A percentile compares a stretch with the other conserved stretches of the same genome.
Conservation (phyloP, 495 filamentous ascomycete genomes). For the Neurospora africana region DNA sequence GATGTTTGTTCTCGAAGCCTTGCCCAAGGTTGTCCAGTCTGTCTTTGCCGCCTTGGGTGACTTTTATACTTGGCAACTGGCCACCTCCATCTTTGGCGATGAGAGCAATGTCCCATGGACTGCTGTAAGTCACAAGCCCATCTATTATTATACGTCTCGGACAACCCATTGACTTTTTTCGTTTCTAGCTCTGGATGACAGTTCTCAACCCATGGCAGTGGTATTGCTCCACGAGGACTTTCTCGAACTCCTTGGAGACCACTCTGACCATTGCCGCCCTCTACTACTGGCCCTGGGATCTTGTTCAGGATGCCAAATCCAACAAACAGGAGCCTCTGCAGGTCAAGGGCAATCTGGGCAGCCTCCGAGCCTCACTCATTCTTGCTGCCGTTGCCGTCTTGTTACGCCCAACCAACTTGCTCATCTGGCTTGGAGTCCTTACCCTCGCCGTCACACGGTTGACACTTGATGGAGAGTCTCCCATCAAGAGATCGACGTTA, state of each 20-base stretch:
- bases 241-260: slow-evolving; percentile 90
- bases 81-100: slow-evolving; percentile 58
- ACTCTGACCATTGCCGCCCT: slow-evolving; percentile 73
- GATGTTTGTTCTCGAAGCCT: slow-evolving; percentile 54
- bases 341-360: slow-evolving; percentile 25
- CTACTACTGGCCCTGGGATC: slow-evolving; percentile 76
- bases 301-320: slow-evolving; percentile 28
- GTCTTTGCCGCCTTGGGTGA: slow-evolving; percentile 69
- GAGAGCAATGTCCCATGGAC: slow-evolving; percentile 55
- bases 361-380: slow-evolving; percentile 57
- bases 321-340: slow-evolving; percentile 11
- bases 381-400: slow-evolving; percentile 77
- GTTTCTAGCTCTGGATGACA: slow-evolving; percentile 52
- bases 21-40: slow-evolving; percentile 69
- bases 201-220: slow-evolving; percentile 89
- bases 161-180: slow-evolving; percentile 5
- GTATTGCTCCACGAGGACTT: slow-evolving; percentile 86
- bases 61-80: slow-evolving; percentile 82
- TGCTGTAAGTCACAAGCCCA: slow-evolving; percentile 41
- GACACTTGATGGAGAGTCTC: slow-evolving; percentile 25
- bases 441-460: slow-evolving; percentile 33
- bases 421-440: slow-evolving; percentile 65
- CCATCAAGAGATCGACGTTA: slow-evolving; percentile 33
- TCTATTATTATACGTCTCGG: neutral
- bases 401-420: slow-evolving; percentile 77